Evolutionary conservation across 2,329 filamentous ascomycete genomes (phyloP).

Genomic region (Diplodia seriata): DNA sequence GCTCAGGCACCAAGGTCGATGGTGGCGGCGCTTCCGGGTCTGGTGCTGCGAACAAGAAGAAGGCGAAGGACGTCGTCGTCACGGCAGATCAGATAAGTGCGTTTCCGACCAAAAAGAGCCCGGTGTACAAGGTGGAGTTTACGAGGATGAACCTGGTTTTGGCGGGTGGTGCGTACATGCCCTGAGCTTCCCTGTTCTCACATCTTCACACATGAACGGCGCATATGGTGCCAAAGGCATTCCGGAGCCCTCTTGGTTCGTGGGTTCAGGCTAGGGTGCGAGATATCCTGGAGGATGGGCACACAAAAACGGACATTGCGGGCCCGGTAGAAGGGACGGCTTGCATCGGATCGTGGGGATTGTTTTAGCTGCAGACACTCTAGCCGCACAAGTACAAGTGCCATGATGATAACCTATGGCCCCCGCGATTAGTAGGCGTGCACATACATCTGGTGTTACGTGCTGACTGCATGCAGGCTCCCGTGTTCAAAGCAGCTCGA

Average conservation of each 20-base stretch:
- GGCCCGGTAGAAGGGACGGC: slow-evolving; percentile 13
- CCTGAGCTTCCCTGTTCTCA: slow-evolving; percentile 38
- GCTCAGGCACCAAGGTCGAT: slow-evolving; percentile 55
- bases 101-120: slow-evolving; percentile 95
- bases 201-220: slow-evolving; percentile 1
- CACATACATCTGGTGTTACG: neutral
- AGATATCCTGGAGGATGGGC: slow-evolving; percentile 20
- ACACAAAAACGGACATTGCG: slow-evolving; percentile 11
- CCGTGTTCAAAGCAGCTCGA: neutral
- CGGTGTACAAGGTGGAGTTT: slow-evolving; percentile 90
- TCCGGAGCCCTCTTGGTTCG: slow-evolving; percentile 11
- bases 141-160: slow-evolving; percentile 95
- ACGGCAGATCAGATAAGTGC: slow-evolving; percentile 93
- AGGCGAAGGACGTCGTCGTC: slow-evolving; percentile 91
- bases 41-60: slow-evolving; percentile 54
- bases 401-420: neutral
- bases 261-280: slow-evolving; percentile 20
- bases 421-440: neutral
- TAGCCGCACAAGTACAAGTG: slow-evolving; percentile 23
- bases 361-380: slow-evolving; percentile 19
- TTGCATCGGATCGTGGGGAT: slow-evolving; percentile 20
- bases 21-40: slow-evolving; percentile 49
- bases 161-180: slow-evolving; percentile 75
- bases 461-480: slow-evolving; percentile 14
- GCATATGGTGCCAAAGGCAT: slow-evolving; percentile 20